Percentiles rank a stretch among this genome's conserved stretches.
Evolutionary conservation across 2,329 filamentous ascomycete genomes (phyloP).

Genomic region (Cordyceps tenuipes): DNA sequence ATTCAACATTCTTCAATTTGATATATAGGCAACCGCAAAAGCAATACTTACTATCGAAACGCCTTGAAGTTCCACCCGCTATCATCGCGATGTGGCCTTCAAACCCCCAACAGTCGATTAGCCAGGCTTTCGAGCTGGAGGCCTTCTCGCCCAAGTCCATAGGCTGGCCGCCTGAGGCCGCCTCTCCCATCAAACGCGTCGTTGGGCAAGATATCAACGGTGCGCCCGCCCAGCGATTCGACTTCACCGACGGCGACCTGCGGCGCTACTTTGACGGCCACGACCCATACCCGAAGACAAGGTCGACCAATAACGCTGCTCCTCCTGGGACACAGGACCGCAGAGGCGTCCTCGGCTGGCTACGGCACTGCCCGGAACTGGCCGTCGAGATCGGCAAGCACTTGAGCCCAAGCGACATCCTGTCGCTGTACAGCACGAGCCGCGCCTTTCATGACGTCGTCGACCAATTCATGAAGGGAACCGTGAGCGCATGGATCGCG

Average conservation of each 20-base stretch:
- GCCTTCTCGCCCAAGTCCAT: not conserved
- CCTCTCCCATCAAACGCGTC: slow-evolving; percentile 13
- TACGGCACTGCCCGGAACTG: slow-evolving; percentile 42
- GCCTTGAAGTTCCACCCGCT: not conserved
- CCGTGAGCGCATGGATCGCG: slow-evolving; percentile 47
- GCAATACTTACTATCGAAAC: not conserved
- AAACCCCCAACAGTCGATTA: not conserved
- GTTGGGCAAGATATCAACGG: slow-evolving; percentile 9
- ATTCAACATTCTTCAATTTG: no score
- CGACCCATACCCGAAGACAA: slow-evolving; percentile 20
- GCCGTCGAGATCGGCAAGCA: slow-evolving; percentile 45
- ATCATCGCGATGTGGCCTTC: not conserved
- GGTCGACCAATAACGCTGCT: no score
- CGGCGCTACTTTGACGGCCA: slow-evolving; percentile 22
- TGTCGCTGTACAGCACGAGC: slow-evolving; percentile 58
- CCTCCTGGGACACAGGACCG: not conserved
- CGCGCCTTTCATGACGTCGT: slow-evolving; percentile 53
- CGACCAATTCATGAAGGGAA: slow-evolving; percentile 49
- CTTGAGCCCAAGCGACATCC: slow-evolving; percentile 46
- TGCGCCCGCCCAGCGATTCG: slow-evolving; percentile 19
- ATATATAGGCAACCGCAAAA: not conserved
- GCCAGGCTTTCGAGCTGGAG: not conserved
- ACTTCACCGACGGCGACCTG: slow-evolving; percentile 21
- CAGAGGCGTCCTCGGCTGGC: slow-evolving; percentile 28
- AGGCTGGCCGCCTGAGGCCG: not conserved